These are phyloP conservation scores for Pleurotus djamor DNA, from an alignment of 768 basidiomycete genomes.

Conservation along the genomic window DNA sequence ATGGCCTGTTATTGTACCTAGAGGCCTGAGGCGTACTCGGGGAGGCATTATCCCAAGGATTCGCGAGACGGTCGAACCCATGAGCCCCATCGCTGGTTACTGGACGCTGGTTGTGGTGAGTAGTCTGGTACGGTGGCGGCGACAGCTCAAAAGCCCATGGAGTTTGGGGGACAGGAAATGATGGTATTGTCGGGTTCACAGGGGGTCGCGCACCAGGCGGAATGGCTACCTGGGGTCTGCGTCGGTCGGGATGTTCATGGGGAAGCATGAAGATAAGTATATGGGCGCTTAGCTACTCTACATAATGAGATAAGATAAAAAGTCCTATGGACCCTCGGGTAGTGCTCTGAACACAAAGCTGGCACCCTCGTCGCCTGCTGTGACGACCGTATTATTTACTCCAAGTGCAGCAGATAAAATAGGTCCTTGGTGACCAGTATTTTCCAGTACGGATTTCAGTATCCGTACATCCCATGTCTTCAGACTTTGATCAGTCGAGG, in stretches of 20 bases:
- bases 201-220: not conserved
- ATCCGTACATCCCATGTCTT: conserved; percentile 93
- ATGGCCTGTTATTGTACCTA: not conserved
- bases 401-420: conserved; percentile 77
- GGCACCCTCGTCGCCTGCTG: conserved; percentile 87
- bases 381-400: conserved; percentile 72
- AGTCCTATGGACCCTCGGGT: conserved; percentile 3
- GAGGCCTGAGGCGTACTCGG: conserved; percentile 1
- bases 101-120: not conserved
- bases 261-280: not conserved
- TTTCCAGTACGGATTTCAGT: conserved; percentile 72
- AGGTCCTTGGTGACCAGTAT: conserved; percentile 79
- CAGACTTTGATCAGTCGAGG: conserved; percentile 82
- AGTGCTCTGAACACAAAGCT: conserved; percentile 77
- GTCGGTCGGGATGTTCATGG: conserved; percentile 1
- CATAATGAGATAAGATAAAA: not conserved
- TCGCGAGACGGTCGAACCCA: not conserved
- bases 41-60: not conserved
- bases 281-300: not conserved
- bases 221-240: conserved; percentile 1
- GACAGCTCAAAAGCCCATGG: conserved; percentile 5
- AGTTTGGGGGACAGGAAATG: not conserved
- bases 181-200: not conserved
- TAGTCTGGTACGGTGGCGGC: not conserved
- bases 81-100: not conserved